Percentiles rank a stretch among this genome's conserved stretches.
Evolutionary conservation across 2,329 filamentous ascomycete genomes (phyloP).

Genomic region (Hypoxylon sp.): DNA sequence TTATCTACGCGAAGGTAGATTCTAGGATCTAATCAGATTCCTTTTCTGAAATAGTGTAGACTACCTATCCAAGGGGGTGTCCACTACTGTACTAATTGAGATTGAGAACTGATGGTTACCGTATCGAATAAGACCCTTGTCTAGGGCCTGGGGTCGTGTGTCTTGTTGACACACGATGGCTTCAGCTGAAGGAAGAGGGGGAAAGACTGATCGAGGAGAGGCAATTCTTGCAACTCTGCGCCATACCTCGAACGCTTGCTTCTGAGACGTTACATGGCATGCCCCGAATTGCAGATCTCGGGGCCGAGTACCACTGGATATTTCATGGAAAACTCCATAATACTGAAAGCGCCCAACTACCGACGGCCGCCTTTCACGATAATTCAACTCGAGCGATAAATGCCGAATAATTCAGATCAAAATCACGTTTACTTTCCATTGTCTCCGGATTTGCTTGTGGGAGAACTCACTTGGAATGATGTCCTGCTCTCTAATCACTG

Average conservation of each 20-base stretch:
- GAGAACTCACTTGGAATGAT: slow-evolving; percentile 1
- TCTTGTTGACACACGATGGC: slow-evolving; percentile 4
- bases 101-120: slow-evolving; percentile 6
- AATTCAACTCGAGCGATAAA: neutral
- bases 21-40: slow-evolving; percentile 4
- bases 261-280: slow-evolving; percentile 18
- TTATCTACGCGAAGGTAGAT: slow-evolving; percentile 4
- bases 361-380: neutral
- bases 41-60: neutral
- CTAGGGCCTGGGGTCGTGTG: slow-evolving; percentile 11
- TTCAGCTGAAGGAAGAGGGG: slow-evolving; percentile 7
- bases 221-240: neutral
- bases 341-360: neutral
- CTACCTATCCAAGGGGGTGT: neutral
- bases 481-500: slow-evolving; percentile 8
- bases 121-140: slow-evolving; percentile 5
- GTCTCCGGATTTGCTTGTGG: neutral
- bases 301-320: no score
- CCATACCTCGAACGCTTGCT: slow-evolving; percentile 1
- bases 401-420: neutral
- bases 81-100: slow-evolving; percentile 3
- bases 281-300: neutral
- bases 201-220: neutral
- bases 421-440: slow-evolving; percentile 2
- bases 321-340: no score